Evolutionary conservation across 2,329 filamentous ascomycete species (phyloP), one percentile per base, ranked within the genome.

Genomic region (Ophiocordyceps australis): DNA sequence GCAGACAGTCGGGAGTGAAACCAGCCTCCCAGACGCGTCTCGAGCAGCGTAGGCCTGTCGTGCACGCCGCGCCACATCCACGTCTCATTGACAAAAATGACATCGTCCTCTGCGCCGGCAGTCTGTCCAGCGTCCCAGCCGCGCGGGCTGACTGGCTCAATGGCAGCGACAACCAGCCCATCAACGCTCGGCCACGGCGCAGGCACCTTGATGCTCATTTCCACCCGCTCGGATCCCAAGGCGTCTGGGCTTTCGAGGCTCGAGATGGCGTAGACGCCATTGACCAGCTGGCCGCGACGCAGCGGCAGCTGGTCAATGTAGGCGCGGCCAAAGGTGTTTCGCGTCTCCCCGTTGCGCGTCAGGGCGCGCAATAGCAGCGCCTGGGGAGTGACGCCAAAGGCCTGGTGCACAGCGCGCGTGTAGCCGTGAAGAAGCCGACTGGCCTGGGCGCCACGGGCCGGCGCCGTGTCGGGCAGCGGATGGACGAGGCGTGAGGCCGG

Each of bases 81-180:
- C n/a, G 49, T 50, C 39, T 52, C 48, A 29, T 50, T 51, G 23
- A 48, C 36, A 25, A 52, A 46, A 7, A 44, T 35, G 15, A 43
- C 31, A 9, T 25, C 21, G 2, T 27, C 27, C 4, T 27, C 27
- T 4, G 23, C 20, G 9, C 17, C 28, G 17, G 12, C 13, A 10
- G 12, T 16, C 4, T 7, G n/a, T 5, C 20, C 11, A 7, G n/a
- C 7, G 10, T 13, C 10, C 11, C 20, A 21, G 10, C 18, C 12
- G 12, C 9, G 13, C 4, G 15, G 14, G 3, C 15, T 13, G 4
- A 23, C 26, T 1, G 22, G 25, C 16, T 36, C 32, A 1, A 45
- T 27, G 14, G 35, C 41, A 2, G 35, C 29, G 9, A 47, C 35
- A 5, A 47, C 30, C 7, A 48, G 14, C 2, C 37, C 42, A 12